These are phyloP conservation scores for Rhododendron ferrugineum DNA, from an alignment of 148 eudicot genomes.

Conservation along the genomic window DNA sequence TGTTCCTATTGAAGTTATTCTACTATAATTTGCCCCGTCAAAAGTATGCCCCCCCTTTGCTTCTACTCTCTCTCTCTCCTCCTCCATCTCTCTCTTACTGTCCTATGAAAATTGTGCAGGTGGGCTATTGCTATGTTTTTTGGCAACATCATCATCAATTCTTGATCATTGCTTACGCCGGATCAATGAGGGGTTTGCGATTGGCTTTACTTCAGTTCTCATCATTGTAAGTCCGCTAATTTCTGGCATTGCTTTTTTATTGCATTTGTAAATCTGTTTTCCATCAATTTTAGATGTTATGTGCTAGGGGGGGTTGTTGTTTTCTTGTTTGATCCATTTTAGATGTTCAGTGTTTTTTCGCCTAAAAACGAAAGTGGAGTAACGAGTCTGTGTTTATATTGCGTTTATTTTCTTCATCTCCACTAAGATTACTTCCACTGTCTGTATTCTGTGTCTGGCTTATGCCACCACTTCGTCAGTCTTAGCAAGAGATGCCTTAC, in stretches of 20 bases:
- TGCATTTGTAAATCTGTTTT: neutral
- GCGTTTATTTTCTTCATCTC: neutral
- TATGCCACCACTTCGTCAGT: slow-evolving; percentile 1
- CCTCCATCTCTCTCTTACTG: neutral
- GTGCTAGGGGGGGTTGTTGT: neutral
- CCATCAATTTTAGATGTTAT: neutral
- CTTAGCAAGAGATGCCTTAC: neutral
- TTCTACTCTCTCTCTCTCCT: neutral
- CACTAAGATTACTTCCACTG: neutral
- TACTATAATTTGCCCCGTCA: neutral
- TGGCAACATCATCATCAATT: slow-evolving; percentile 83
- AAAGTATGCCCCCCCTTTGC: neutral
- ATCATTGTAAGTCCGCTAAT: slow-evolving; percentile 67
- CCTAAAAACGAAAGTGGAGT: neutral
- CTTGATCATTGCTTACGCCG: slow-evolving; percentile 77
- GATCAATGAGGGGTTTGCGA: slow-evolving; percentile 74
- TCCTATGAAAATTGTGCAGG: slow-evolving; percentile 39
- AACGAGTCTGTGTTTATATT: neutral
- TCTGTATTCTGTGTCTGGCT: neutral
- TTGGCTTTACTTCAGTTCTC: slow-evolving; percentile 92
- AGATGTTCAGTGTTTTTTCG: neutral
- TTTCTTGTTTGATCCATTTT: neutral
- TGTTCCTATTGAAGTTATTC: slow-evolving; percentile 1
- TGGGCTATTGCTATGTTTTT: slow-evolving; percentile 68
- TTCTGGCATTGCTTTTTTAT: slow-evolving; percentile 1